Percentiles rank a stretch among this genome's conserved stretches.
Evolutionary conservation across 2,329 filamentous ascomycete species (phyloP).

Genomic region (Neocatenulostroma microsporum): DNA sequence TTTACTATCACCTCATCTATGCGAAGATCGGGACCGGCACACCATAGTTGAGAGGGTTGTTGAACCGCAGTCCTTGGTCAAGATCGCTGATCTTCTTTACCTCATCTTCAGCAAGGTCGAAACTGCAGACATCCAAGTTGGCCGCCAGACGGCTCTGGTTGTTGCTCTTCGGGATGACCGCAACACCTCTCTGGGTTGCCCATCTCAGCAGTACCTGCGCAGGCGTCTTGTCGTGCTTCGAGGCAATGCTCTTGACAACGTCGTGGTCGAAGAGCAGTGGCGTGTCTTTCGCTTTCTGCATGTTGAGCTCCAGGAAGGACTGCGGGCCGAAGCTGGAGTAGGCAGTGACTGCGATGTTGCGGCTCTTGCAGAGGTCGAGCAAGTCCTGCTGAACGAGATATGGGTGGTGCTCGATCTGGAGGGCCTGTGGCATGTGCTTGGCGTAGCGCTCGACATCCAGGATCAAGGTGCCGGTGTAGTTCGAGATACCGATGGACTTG

Average conservation of each 20-base stretch:
- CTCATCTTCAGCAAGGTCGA: constrained; percentile 59
- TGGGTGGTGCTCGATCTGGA: constrained; percentile 87
- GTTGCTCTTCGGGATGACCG: constrained; percentile 75
- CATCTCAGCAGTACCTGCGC: constrained; percentile 79
- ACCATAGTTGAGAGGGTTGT: constrained; percentile 54
- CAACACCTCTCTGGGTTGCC: constrained; percentile 74
- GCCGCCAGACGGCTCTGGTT: constrained; percentile 49
- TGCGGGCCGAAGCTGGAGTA: constrained; percentile 79
- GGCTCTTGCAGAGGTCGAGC: constrained; percentile 58
- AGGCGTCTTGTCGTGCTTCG: constrained; percentile 63
- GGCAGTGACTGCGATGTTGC: constrained; percentile 68
- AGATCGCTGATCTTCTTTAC: constrained; percentile 58
- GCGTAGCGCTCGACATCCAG: constrained; percentile 76
- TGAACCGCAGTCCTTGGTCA: constrained; percentile 63
- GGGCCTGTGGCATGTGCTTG: constrained; percentile 62
- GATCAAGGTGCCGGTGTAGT: constrained; percentile 71
- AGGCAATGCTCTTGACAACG: constrained; percentile 56
- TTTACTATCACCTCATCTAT: constrained; percentile 24
- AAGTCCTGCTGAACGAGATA: constrained; percentile 72
- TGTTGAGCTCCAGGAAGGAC: constrained; percentile 68
- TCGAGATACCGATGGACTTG: constrained; percentile 70
- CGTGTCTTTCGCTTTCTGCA: constrained; percentile 58
- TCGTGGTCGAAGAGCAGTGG: constrained; percentile 64
- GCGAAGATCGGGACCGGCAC: constrained; percentile 48
- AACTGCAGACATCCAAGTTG: constrained; percentile 61